Base-by-base conservation (phyloP, 2,329 filamentous ascomycete species). In the Cladosporium sp. region DNA sequence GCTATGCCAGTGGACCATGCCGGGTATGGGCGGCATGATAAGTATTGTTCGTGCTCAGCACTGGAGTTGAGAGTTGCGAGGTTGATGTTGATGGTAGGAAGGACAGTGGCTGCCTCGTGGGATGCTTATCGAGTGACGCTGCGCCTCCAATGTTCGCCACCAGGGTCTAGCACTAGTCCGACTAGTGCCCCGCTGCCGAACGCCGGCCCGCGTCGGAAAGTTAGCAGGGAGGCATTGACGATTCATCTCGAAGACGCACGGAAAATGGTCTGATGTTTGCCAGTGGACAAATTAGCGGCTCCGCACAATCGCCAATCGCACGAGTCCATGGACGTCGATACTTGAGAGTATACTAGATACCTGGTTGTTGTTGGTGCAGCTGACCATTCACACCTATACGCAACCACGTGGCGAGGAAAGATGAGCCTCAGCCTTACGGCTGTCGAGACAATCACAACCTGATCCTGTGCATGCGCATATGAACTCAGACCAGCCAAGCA, bases 11-110 rank as follows among this genome's bases (percentile, higher is more conserved):
- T 76, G 71, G 67, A 74, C 66, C 70, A 74, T 69, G 68, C 74
- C 73, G 58, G 74, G 70, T 69, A 77, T 69, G 60, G 76, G 76
- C 69, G 76, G 76, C 76, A 78, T 78, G 67, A 67, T 74, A 69
- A 61, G 36, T 52, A 52, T n/a, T 67, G 34, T 52, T 67, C 52
- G 65, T 68, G 59, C 58, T 66, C 61, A 57, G 61, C 51, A 64
- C 61, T 47, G 32, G 36, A 57, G 61, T 64, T 32, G 38, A 64
- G 61, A 55, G 61, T 21, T 21, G 7, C 2, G 2, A n/a, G 34
- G 34, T 36, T 12, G 51, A 18, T 36, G 59, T 52, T 1, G 59
- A 34, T 55, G 52, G 12, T 55, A 30, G 3, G n/a, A 14, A 12
- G 10, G 15, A 10, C 4, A 14, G 15, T 21, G 34, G 36, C 28